phyloP scores from a whole-genome alignment of 371 early-diverging fungal genomes.

The Smittium culicis region DNA sequence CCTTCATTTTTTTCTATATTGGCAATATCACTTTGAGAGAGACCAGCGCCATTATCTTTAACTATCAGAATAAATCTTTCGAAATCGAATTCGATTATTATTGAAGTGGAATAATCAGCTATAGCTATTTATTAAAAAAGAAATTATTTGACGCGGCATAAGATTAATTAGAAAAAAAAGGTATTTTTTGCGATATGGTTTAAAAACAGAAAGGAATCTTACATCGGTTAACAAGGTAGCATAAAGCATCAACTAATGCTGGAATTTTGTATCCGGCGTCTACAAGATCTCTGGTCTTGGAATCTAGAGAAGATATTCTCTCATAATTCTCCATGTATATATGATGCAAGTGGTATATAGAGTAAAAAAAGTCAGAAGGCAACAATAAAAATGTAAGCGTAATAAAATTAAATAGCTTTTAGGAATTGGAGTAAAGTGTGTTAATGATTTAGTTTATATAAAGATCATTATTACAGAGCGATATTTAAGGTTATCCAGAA shows the following conservation, averaged over 20 bases:
- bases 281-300: neutral
- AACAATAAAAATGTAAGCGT: too few species aligned
- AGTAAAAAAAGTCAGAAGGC: too few species aligned
- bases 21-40: neutral
- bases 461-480: too few species aligned
- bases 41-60: neutral
- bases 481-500: too few species aligned
- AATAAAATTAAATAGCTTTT: too few species aligned
- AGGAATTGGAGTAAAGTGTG: too few species aligned
- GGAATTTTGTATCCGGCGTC: neutral
- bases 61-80: neutral
- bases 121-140: neutral
- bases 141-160: neutral
- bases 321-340: too few species aligned
- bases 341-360: too few species aligned
- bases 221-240: neutral
- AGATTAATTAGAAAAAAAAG: neutral
- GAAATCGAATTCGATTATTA: neutral
- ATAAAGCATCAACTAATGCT: neutral
- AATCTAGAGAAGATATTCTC: too few species aligned
- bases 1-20: neutral
- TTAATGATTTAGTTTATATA: too few species aligned
- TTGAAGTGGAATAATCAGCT: neutral
- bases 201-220: neutral
- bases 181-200: too few species aligned